Evolutionary conservation across 495 filamentous ascomycete genomes (phyloP).

Genomic region (Aspergillus affinis): DNA sequence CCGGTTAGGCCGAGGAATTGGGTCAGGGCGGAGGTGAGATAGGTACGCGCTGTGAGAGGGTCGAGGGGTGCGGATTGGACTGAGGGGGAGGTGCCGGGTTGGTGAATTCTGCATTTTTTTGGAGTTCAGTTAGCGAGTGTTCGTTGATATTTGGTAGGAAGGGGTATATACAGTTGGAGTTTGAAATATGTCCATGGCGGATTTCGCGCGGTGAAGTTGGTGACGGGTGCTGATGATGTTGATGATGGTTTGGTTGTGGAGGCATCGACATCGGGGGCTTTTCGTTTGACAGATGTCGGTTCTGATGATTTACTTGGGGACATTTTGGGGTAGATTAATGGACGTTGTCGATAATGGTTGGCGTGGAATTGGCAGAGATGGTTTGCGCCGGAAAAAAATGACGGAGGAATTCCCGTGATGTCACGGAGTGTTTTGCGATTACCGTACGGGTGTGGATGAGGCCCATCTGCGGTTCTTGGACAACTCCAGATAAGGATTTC

Average conservation of each 20-base stretch:
- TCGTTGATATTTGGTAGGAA: background rate
- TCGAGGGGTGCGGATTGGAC: slow-evolving; percentile 53
- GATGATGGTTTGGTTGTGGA: slow-evolving; percentile 7
- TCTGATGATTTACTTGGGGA: slow-evolving; percentile 4
- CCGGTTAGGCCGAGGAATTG: slow-evolving; percentile 82
- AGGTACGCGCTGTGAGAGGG: slow-evolving; percentile 68
- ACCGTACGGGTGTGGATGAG: background rate
- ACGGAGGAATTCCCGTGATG: slow-evolving; percentile 21
- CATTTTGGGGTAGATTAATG: slow-evolving; percentile 7
- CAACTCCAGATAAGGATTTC: background rate
- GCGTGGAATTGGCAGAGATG: no score
- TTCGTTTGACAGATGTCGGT: slow-evolving; percentile 29
- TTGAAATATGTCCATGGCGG: slow-evolving; percentile 52
- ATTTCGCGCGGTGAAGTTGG: slow-evolving; percentile 45
- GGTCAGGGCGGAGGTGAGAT: slow-evolving; percentile 69
- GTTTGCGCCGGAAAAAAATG: slow-evolving; percentile 10
- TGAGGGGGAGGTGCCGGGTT: slow-evolving; percentile 25
- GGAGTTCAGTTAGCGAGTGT: slow-evolving; percentile 8
- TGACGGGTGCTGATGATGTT: slow-evolving; percentile 28
- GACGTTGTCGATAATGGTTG: no score
- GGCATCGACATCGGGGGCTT: slow-evolving; percentile 25
- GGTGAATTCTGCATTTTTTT: slow-evolving; percentile 29
- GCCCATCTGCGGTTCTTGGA: background rate
- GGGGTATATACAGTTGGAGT: slow-evolving; percentile 40
- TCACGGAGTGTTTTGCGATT: slow-evolving; percentile 17